These are phyloP conservation scores for Clarireedia paspali DNA, from an alignment of 2,329 filamentous ascomycete genomes.

Conservation along the genomic window DNA sequence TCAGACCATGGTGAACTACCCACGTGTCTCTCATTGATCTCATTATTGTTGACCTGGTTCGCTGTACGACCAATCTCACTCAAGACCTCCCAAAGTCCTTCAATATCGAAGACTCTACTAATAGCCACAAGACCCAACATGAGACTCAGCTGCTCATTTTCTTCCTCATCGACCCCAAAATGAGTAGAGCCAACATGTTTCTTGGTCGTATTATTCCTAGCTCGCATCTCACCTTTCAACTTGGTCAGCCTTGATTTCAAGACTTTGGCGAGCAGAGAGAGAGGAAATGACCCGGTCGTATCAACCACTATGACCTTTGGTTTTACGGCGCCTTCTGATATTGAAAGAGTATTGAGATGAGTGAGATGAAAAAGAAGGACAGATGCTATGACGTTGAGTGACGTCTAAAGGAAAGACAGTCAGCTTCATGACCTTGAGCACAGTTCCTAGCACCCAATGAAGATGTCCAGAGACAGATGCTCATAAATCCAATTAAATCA, in stretches of 20 bases:
- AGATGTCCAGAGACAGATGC: no score
- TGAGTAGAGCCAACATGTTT: neutral
- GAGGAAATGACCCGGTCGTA: slow-evolving; percentile 25
- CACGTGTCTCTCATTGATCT: neutral
- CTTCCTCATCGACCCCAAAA: neutral
- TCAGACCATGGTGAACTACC: neutral
- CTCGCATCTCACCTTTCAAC: neutral
- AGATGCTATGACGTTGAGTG: slow-evolving; percentile 13
- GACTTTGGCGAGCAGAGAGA: slow-evolving; percentile 22
- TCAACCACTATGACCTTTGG: slow-evolving; percentile 24
- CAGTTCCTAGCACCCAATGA: no score
- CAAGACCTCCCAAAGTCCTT: slow-evolving; percentile 51
- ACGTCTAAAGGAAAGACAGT: neutral
- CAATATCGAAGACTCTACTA: slow-evolving; percentile 49
- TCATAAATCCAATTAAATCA: no score
- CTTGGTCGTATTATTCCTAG: neutral
- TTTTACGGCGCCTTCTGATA: neutral
- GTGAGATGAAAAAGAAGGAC: slow-evolving; percentile 10
- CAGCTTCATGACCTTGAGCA: no score
- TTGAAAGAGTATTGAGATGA: neutral
- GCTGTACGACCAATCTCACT: slow-evolving; percentile 34
- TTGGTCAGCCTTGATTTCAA: slow-evolving; percentile 16
- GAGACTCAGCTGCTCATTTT: slow-evolving; percentile 16
- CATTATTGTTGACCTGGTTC: neutral
- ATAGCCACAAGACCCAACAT: slow-evolving; percentile 44